These are phyloP conservation scores for Elaeis guineensis DNA, from an alignment of 176 grass and related monocot species.

Conservation along the genomic window DNA sequence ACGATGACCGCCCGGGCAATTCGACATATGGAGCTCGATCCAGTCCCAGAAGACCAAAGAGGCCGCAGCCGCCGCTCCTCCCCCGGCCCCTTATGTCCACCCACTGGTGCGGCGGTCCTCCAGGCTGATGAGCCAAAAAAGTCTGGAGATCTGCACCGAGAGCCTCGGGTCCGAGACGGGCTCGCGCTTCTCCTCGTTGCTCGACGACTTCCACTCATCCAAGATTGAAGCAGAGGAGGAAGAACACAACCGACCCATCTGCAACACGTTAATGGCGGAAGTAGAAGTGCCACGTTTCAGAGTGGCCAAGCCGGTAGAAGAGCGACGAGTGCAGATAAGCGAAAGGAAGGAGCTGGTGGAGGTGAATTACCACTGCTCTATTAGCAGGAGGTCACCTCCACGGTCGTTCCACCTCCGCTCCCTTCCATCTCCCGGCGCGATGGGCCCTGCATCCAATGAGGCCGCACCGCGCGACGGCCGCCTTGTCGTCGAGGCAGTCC, in stretches of 20 bases:
- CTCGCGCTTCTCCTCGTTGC: constrained; percentile 31
- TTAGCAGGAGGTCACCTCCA: constrained; percentile 23
- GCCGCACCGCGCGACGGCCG: constrained; percentile 56
- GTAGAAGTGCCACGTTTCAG: no score
- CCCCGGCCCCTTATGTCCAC: constrained; percentile 42
- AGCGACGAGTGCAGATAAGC: no score
- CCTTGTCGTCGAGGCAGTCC: constrained; percentile 66
- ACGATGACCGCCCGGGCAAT: constrained; percentile 19
- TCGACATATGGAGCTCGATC: constrained; percentile 64
- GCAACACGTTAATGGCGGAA: no score
- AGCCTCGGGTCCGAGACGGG: constrained; percentile 95
- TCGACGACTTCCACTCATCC: constrained; percentile 26
- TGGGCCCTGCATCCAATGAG: constrained; percentile 71
- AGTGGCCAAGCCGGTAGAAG: no score
- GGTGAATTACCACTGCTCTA: constrained; percentile 74
- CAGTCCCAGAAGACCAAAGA: constrained; percentile 26
- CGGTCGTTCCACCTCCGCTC: constrained; percentile 58
- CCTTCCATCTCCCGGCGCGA: constrained; percentile 67
- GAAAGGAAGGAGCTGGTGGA: constrained; percentile 23
- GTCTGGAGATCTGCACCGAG: constrained; percentile 94
- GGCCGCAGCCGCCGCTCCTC: constrained; percentile 2
- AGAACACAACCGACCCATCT: no score
- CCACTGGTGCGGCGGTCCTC: constrained; percentile 49
- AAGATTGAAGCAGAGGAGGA: no score
- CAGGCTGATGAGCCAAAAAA: constrained; percentile 72